Evolutionary conservation across 768 basidiomycete species (phyloP), one percentile per base, ranked within the genome.

Genomic region (Tricholoma matsutake): DNA sequence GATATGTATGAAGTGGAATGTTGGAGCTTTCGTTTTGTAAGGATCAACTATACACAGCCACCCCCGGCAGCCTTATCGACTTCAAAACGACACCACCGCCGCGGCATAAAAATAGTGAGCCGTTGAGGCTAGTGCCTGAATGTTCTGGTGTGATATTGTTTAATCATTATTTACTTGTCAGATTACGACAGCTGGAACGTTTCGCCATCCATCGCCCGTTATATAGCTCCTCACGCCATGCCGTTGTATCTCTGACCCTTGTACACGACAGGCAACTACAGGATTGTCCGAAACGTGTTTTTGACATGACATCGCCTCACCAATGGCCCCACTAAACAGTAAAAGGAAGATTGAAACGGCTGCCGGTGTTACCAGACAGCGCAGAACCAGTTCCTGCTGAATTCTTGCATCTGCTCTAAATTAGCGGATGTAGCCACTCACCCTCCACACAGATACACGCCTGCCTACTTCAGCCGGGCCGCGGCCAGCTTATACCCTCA

Each of bases 401-500:
- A 35, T 64, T 63, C 60, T 55, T 39, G 60, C 58, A 41, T 47
- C 56, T 22, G 51, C 49, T 52, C 47, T 37, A 41, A 31, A 39
- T 14, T 29, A 61, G 43, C 51, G 29, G 13, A 58, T 37, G 53
- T 47, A 47, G 61, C 22, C 28, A 22, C 39, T 43, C 51, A 57
- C 49, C 18, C 25, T 13, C 16, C 10, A 29, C 35, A 25, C 16
- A 22, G 14, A 25, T 9, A 18, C 7, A 22, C n/a, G 8, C 20
- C 13, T 57, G n/a, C 54, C 57, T 56, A 54, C 57, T 53, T 64
- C 29, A 90, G 20, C 78, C 80, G 0, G 91, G 91, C 59, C 89
- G 77, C 9, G 90, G 90, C 91, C 91, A 93, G 57, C 81, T 84
- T 57, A 87, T 80, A 45, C 74, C 74, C 67, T 86, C 84, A 43